These are phyloP conservation scores for Meira nashicola DNA, from an alignment of 1,284 basidiomycete genomes.

Conservation along the genomic window DNA sequence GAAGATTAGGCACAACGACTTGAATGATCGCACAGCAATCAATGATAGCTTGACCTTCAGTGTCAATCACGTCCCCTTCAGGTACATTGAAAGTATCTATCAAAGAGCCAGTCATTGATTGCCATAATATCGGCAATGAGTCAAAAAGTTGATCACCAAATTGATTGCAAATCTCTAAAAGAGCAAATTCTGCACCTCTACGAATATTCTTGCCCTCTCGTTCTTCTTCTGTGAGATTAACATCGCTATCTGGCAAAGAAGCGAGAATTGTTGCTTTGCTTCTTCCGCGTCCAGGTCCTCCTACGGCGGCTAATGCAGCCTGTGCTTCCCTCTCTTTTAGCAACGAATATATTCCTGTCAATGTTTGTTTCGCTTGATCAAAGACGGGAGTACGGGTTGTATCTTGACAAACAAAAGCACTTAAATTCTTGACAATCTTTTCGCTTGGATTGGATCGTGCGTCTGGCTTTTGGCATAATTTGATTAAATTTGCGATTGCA, in stretches of 20 bases:
- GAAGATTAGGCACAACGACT: slow-evolving; percentile 70
- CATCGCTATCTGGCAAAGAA: slow-evolving; percentile 53
- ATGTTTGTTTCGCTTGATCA: slow-evolving; percentile 61
- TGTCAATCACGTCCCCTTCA: slow-evolving; percentile 27
- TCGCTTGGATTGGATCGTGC: slow-evolving; percentile 64
- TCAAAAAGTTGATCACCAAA: slow-evolving; percentile 74
- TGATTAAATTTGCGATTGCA: slow-evolving; percentile 80
- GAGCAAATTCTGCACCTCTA: slow-evolving; percentile 79
- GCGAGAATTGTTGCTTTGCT: not conserved
- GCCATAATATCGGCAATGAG: slow-evolving; percentile 85
- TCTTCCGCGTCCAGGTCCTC: slow-evolving; percentile 19
- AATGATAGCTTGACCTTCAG: slow-evolving; percentile 77
- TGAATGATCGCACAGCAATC: slow-evolving; percentile 88
- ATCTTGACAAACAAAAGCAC: slow-evolving; percentile 88
- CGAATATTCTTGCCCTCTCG: slow-evolving; percentile 57
- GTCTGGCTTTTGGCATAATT: slow-evolving; percentile 68
- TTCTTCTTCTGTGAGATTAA: slow-evolving; percentile 21
- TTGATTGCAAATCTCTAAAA: slow-evolving; percentile 69
- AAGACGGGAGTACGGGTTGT: slow-evolving; percentile 84
- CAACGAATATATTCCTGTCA: slow-evolving; percentile 75
- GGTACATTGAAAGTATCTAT: slow-evolving; percentile 59
- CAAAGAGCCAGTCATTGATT: slow-evolving; percentile 77
- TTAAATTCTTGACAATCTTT: slow-evolving; percentile 96
- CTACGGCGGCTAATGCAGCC: slow-evolving; percentile 11
- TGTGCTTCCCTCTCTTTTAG: slow-evolving; percentile 53